Evolutionary conservation across 1,284 basidiomycete genomes (phyloP), one percentile per base, ranked within the genome.

Genomic region (Trametes pubescens): DNA sequence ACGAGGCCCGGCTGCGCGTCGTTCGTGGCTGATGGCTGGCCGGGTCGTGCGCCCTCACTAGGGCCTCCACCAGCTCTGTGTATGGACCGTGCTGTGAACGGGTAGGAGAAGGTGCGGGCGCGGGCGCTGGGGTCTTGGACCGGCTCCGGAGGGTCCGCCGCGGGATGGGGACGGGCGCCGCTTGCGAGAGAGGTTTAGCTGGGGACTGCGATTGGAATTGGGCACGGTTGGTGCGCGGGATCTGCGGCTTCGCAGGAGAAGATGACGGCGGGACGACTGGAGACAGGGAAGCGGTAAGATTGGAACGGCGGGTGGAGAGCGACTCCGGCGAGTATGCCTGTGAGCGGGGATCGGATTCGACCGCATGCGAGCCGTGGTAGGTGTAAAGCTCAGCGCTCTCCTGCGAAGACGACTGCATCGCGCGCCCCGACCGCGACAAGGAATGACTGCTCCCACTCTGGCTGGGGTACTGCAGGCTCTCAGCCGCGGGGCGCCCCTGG

Each of bases 141-240:
- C 62, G 57, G 52, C 58, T 65, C 11, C 67, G 67, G 9, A 69
- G 61, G 2, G 24, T 57, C 34, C 65, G 67, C 4, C 55, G 53
- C 24, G 47, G 44, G 44, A 47, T 47, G 22, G 44, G 44, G 22
- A 22, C 21, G 44, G 13, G 18, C 18, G 43, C 43, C 1, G 18
- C 24, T 16, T 16, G 40, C 24, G 47, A 24, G 4, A 10, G 47
- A 2, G 47, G 13, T 9, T 3, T 32, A 32, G 29, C 3, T 32
- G 29, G 57, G 8, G n/a, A 26, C 29, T 48, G 47, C 2, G 47
- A 26, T 16, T 34, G 37, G 18, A 22, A 24, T 14, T 52, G 51
- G 13, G 51, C 21, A 9, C 51, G 60, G 4, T 48, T 51, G 1
- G 52, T 62, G 24, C 62, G 65, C 43, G 64, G 62, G 22, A 64